These are phyloP conservation scores for Claviceps capensis DNA, from an alignment of 2,329 filamentous ascomycete genomes.

Conservation along the genomic window DNA sequence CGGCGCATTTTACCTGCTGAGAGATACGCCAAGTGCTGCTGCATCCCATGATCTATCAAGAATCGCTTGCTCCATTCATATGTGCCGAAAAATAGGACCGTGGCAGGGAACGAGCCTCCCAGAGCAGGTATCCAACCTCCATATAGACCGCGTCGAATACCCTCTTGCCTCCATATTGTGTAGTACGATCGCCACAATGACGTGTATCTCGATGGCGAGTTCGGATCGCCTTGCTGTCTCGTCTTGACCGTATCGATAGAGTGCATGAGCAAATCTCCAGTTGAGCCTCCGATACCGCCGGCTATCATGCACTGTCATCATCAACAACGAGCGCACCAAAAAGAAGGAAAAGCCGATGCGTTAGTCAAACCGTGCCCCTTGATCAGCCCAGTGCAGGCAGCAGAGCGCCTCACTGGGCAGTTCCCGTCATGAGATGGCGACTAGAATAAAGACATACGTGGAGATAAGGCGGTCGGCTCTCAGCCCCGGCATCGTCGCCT, in stretches of 20 bases:
- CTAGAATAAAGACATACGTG: conserved; percentile 21
- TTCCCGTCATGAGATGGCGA: not conserved
- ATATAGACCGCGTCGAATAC: conserved; percentile 73
- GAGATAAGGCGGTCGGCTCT: conserved; percentile 29
- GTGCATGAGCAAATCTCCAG: conserved; percentile 96
- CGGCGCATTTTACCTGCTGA: conserved; percentile 48
- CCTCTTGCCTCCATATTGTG: conserved; percentile 88
- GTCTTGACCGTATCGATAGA: conserved; percentile 98
- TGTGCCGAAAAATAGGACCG: conserved; percentile 86
- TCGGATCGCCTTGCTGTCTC: conserved; percentile 88
- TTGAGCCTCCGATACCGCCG: conserved; percentile 82
- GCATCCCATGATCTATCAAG: conserved; percentile 73
- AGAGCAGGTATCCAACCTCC: conserved; percentile 88
- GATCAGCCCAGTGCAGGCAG: not conserved
- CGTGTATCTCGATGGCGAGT: conserved; percentile 83
- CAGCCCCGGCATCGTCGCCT: conserved; percentile 25
- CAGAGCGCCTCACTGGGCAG: not conserved
- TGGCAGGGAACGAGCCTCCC: conserved; percentile 84
- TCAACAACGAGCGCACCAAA: conserved; percentile 1
- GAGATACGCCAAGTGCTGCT: conserved; percentile 75
- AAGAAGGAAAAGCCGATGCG: not conserved
- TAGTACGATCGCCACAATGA: conserved; percentile 83
- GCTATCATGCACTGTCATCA: conserved; percentile 72
- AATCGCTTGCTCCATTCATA: conserved; percentile 91
- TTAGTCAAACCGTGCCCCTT: not conserved